Evolutionary conservation across 2,329 filamentous ascomycete genomes (phyloP).

Genomic region (Paecilomyces sp.): DNA sequence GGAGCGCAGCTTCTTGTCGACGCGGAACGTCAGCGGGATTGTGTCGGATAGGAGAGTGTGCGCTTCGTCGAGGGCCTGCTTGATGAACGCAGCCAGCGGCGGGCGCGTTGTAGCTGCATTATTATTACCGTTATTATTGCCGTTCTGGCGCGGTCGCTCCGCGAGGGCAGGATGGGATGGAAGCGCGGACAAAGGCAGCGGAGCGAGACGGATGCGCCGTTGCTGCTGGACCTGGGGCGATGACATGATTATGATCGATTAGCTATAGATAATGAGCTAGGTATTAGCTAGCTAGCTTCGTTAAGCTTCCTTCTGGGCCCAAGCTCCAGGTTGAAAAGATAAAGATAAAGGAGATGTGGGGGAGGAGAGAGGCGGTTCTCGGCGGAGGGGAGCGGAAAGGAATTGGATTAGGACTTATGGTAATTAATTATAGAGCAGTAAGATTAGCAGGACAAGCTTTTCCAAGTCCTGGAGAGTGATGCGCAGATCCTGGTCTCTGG

Average conservation of each 20-base stretch:
- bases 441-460: background rate
- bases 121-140: too few species aligned
- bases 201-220: conserved; percentile 15
- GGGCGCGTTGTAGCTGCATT: conserved; percentile 5
- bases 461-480: background rate
- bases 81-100: conserved; percentile 14
- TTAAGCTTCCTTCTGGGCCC: background rate
- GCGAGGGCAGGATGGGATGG: conserved; percentile 22
- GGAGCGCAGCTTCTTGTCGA: conserved; percentile 17
- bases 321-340: too few species aligned
- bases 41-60: conserved; percentile 17
- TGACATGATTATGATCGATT: background rate
- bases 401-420: too few species aligned
- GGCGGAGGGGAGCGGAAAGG: too few species aligned
- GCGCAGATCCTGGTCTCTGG: background rate
- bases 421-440: too few species aligned
- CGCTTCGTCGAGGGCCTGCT: conserved; percentile 19
- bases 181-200: conserved; percentile 20
- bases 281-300: too few species aligned
- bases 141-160: background rate
- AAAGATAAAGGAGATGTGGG: background rate
- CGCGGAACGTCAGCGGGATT: conserved; percentile 19
- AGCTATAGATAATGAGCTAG: background rate
- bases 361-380: too few species aligned
- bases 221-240: background rate